phyloP scores from a whole-genome alignment of 1,139 yeast species.

The Hyphopichia buzzinii region DNA sequence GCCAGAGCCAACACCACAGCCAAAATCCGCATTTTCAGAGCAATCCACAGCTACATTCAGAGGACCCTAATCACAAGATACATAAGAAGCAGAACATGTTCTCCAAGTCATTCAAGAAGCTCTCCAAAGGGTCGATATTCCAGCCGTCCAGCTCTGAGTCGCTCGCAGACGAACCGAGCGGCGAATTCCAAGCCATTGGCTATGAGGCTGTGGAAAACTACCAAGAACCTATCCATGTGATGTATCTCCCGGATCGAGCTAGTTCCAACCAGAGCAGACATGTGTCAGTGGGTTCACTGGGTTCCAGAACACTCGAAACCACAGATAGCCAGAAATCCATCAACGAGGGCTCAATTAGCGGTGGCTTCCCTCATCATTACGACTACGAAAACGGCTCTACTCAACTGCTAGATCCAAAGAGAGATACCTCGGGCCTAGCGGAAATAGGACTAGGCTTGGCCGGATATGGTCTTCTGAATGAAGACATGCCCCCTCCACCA shows the following conservation, averaged over 20 bases:
- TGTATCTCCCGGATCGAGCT: conserved; percentile 23
- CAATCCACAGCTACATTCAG: background rate
- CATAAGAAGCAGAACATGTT: conserved; percentile 16
- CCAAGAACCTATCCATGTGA: conserved; percentile 31
- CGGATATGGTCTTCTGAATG: conserved; percentile 26
- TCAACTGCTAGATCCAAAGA: background rate
- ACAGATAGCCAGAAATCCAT: background rate
- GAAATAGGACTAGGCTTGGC: conserved; percentile 21
- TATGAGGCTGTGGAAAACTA: conserved; percentile 25
- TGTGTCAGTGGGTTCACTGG: conserved; percentile 10
- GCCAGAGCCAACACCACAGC: no score
- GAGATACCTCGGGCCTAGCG: conserved; percentile 10
- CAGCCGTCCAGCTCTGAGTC: conserved; percentile 1
- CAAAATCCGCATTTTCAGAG: no score
- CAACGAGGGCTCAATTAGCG: background rate
- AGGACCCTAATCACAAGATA: background rate
- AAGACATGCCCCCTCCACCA: conserved; percentile 27
- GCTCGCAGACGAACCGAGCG: background rate
- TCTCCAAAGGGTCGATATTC: conserved; percentile 11
- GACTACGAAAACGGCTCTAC: background rate
- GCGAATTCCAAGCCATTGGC: conserved; percentile 34
- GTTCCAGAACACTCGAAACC: background rate
- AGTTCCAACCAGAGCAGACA: conserved; percentile 11
- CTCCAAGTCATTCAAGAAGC: conserved; percentile 20
- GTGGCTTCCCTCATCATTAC: background rate